Evolutionary conservation across 2,329 filamentous ascomycete species (phyloP).

Genomic region (Trichoderma afroharzianum): DNA sequence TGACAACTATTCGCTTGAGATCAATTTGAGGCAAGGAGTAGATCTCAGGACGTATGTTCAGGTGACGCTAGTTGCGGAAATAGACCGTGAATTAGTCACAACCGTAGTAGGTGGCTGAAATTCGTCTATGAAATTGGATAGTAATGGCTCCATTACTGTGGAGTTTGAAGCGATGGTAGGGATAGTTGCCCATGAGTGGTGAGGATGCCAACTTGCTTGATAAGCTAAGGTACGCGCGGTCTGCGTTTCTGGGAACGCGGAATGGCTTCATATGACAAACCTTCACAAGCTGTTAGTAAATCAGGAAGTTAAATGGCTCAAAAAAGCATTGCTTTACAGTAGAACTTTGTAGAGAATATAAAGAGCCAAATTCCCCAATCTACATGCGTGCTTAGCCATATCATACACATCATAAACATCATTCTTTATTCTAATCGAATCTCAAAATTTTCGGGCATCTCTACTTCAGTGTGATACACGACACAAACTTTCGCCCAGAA

Average conservation of each 20-base stretch:
- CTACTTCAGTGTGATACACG: not conserved
- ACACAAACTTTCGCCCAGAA: not conserved
- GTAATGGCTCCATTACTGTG: not conserved
- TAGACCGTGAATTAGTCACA: not conserved
- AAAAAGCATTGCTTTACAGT: not conserved
- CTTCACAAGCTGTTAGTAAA: not conserved
- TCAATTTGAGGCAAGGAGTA: not conserved
- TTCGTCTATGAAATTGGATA: not conserved
- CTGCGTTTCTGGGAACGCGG: not conserved
- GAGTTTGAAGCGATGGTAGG: not conserved
- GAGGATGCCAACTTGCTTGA: not conserved
- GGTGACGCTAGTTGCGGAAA: not conserved
- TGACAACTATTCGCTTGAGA: not conserved
- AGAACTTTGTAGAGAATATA: not conserved
- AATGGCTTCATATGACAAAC: not conserved
- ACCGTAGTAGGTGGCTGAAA: not conserved
- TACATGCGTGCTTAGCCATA: no score
- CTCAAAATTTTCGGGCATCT: not conserved
- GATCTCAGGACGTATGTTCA: not conserved
- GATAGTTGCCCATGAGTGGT: not conserved
- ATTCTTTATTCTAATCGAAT: not conserved
- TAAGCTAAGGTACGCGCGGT: not conserved
- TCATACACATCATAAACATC: no score
- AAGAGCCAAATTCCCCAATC: not conserved
- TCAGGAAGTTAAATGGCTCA: not conserved